A percentile compares a stretch with the other conserved stretches of the same genome.
Conservation (phyloP, 2,329 filamentous ascomycete genomes). For the Paecilomyces niveus region DNA sequence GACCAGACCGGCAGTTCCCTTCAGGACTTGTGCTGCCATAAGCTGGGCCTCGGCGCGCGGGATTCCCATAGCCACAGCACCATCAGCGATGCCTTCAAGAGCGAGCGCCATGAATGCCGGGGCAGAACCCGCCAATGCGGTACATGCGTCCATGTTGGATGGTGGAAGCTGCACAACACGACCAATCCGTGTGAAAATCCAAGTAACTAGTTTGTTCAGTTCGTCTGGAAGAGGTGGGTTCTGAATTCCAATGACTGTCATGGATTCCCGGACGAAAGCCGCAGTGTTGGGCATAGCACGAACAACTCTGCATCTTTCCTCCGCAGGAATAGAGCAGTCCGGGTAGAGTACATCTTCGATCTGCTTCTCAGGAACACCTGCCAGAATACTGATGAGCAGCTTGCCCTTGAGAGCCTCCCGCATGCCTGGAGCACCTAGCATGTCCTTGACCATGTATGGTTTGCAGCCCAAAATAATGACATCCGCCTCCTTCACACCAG, state of each 20-base stretch:
- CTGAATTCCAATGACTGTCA: slow-evolving; percentile 67
- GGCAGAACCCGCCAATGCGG: slow-evolving; percentile 54
- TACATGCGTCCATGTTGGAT: slow-evolving; percentile 49
- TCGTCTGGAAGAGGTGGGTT: slow-evolving; percentile 40
- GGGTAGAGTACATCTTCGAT: slow-evolving; percentile 60
- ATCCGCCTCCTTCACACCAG: slow-evolving; percentile 60
- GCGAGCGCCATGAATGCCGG: slow-evolving; percentile 56
- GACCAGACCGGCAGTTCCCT: slow-evolving; percentile 52
- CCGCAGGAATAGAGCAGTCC: slow-evolving; percentile 30
- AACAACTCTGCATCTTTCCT: slow-evolving; percentile 49
- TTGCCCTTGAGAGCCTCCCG: slow-evolving; percentile 68
- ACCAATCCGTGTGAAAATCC: slow-evolving; percentile 50
- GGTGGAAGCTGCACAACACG: slow-evolving; percentile 45
- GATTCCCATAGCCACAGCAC: slow-evolving; percentile 56
- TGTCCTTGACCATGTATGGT: slow-evolving; percentile 62
- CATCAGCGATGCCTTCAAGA: slow-evolving; percentile 54
- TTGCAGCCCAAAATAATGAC: slow-evolving; percentile 76
- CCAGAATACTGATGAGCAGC: slow-evolving; percentile 72
- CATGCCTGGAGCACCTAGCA: slow-evolving; percentile 63
- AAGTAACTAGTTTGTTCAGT: slow-evolving; percentile 41
- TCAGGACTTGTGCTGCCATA: slow-evolving; percentile 58
- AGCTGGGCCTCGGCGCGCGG: slow-evolving; percentile 52
- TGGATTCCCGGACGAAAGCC: slow-evolving; percentile 67
- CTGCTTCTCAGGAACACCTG: slow-evolving; percentile 64
- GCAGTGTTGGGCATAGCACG: slow-evolving; percentile 83